Evolutionary conservation across 305 asterid species (phyloP).

Genomic region (Fraxinus ornus): DNA sequence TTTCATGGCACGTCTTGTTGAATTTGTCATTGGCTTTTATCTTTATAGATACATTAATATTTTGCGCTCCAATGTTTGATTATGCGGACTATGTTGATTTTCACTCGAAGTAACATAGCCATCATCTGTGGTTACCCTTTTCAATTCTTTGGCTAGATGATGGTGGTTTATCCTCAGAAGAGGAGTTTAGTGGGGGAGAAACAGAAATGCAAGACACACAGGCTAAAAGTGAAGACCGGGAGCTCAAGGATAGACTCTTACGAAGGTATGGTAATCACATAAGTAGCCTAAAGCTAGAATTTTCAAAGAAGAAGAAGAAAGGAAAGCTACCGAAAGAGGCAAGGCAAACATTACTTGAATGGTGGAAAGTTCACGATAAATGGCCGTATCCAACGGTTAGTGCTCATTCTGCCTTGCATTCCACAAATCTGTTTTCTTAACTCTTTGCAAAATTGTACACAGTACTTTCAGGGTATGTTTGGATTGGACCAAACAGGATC

Average conservation of each 20-base stretch:
- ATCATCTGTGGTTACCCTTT: neutral
- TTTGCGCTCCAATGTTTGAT: neutral
- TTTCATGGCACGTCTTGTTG: neutral
- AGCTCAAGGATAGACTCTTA: constrained; percentile 42
- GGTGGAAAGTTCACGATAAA: constrained; percentile 52
- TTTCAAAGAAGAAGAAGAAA: constrained; percentile 58
- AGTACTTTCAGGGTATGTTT: neutral
- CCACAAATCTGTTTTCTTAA: neutral
- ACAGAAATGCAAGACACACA: constrained; percentile 25
- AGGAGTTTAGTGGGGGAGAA: constrained; percentile 43
- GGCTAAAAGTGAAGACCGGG: constrained; percentile 31
- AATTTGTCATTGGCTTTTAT: neutral
- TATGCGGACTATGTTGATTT: neutral
- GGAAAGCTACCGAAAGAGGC: constrained; percentile 56
- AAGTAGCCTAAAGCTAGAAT: constrained; percentile 42
- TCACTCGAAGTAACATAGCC: neutral
- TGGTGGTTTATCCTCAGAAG: constrained; percentile 41
- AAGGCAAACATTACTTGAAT: constrained; percentile 43
- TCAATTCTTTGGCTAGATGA: constrained; percentile 26
- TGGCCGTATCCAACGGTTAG: constrained; percentile 61
- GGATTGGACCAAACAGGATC: neutral
- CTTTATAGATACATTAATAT: neutral
- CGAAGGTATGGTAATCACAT: constrained; percentile 42
- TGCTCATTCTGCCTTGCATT: neutral
- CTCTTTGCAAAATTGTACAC: neutral